These are phyloP conservation scores for Nakaseomyces sp. DNA, from an alignment of 1,139 yeast genomes.

Conservation along the genomic window DNA sequence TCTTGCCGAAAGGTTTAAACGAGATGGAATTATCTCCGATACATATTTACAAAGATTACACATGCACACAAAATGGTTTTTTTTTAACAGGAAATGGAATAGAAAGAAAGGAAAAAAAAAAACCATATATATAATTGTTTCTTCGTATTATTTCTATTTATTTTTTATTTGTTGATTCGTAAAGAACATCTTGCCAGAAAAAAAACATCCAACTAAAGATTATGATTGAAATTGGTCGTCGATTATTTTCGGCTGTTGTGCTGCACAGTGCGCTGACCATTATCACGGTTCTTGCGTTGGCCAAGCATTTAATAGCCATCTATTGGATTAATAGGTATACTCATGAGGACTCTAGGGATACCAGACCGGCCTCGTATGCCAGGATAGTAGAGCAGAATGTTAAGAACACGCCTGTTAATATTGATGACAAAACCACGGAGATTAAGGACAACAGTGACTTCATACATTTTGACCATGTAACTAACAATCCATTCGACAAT, in stretches of 20 bases:
- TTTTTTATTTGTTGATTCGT: background rate
- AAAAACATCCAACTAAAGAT: background rate
- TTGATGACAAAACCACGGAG: conserved; percentile 2
- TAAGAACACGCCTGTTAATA: background rate
- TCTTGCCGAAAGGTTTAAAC: too few relatives aligned
- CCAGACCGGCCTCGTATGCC: conserved; percentile 4
- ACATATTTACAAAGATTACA: too few relatives aligned
- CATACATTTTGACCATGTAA: conserved; percentile 8
- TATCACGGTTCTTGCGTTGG: conserved; percentile 18
- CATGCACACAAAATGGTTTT: too few relatives aligned
- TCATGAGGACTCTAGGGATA: conserved; percentile 5
- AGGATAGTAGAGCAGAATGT: conserved; percentile 1
- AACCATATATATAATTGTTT: too few relatives aligned
- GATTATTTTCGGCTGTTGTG: conserved; percentile 7
- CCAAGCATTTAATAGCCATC: conserved; percentile 7
- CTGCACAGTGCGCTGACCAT: conserved; percentile 14
- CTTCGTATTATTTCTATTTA: too few relatives aligned
- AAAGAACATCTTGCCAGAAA: background rate
- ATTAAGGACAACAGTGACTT: background rate
- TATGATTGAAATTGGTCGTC: conserved; percentile 7
- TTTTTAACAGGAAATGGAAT: too few relatives aligned
- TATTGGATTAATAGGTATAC: conserved; percentile 4
- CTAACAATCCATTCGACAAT: conserved; percentile 18
- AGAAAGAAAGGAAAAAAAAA: too few relatives aligned
- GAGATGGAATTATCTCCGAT: too few relatives aligned